These are phyloP conservation scores for Oryza glumipatula DNA, from an alignment of 176 grass and related monocot species.

Conservation along the genomic window DNA sequence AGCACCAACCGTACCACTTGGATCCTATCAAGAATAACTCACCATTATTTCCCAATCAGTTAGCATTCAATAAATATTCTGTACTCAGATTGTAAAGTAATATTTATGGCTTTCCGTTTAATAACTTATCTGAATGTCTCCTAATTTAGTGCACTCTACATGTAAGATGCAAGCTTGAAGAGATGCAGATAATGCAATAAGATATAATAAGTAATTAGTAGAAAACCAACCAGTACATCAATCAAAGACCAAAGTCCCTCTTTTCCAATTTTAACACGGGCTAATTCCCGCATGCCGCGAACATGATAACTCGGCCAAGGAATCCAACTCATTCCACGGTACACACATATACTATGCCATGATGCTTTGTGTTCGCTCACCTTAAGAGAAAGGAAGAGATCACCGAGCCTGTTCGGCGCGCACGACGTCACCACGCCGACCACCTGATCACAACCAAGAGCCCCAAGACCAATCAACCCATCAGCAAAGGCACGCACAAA, in stretches of 20 bases:
- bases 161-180: neutral
- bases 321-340: neutral
- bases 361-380: slow-evolving; percentile 27
- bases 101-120: neutral
- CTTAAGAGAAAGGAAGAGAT: slow-evolving; percentile 71
- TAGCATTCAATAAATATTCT: neutral
- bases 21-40: slow-evolving; percentile 49
- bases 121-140: neutral
- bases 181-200: neutral
- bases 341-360: neutral
- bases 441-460: slow-evolving; percentile 52
- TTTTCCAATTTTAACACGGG: neutral
- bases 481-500: neutral
- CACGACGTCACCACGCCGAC: slow-evolving; percentile 62
- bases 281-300: neutral
- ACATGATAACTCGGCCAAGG: neutral
- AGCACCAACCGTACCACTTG: slow-evolving; percentile 42
- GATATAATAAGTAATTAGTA: neutral
- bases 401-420: slow-evolving; percentile 65
- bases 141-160: neutral
- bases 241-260: neutral
- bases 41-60: neutral
- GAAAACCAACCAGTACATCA: neutral
- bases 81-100: neutral
- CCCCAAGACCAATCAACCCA: neutral